Conservation (phyloP, 2,329 filamentous ascomycete species). For the Lasiodiplodia sp. region DNA sequence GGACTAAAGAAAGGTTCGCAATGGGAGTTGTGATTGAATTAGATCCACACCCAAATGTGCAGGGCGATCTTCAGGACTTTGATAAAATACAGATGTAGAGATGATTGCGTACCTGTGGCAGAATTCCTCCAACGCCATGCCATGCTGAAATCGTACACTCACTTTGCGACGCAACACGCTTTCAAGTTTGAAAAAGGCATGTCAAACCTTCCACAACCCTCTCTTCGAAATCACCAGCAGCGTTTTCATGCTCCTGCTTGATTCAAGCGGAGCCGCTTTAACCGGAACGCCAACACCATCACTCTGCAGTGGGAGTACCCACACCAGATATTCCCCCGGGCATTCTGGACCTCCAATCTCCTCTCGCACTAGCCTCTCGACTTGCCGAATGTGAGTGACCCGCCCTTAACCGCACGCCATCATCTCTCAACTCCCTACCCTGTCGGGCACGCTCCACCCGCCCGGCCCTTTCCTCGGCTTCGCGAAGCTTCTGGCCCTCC, state of each 20-base stretch:
- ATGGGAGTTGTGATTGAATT: background rate
- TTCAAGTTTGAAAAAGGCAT: background rate
- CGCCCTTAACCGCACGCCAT: conserved; percentile 1
- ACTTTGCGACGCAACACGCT: background rate
- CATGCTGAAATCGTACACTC: background rate
- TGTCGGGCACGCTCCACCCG: conserved; percentile 18
- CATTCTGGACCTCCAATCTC: conserved; percentile 16
- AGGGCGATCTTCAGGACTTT: background rate
- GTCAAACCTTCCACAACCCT: background rate
- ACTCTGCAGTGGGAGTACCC: background rate
- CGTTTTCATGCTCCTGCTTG: too few relatives aligned
- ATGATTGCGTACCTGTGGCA: background rate
- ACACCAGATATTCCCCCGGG: conserved; percentile 9
- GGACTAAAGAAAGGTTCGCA: background rate
- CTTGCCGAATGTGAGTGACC: background rate
- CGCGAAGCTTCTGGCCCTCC: conserved; percentile 46
- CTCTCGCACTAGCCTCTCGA: conserved; percentile 3
- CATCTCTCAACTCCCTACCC: conserved; percentile 13
- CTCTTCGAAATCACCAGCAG: background rate
- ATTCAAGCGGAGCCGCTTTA: too few relatives aligned
- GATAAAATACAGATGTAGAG: background rate
- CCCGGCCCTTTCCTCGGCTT: conserved; percentile 44
- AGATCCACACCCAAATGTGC: background rate
- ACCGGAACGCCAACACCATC: background rate
- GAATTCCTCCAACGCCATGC: conserved; percentile 1